Conservation (phyloP, 192 early-diverging fungal genomes). For the Coemansia sp. region DNA sequence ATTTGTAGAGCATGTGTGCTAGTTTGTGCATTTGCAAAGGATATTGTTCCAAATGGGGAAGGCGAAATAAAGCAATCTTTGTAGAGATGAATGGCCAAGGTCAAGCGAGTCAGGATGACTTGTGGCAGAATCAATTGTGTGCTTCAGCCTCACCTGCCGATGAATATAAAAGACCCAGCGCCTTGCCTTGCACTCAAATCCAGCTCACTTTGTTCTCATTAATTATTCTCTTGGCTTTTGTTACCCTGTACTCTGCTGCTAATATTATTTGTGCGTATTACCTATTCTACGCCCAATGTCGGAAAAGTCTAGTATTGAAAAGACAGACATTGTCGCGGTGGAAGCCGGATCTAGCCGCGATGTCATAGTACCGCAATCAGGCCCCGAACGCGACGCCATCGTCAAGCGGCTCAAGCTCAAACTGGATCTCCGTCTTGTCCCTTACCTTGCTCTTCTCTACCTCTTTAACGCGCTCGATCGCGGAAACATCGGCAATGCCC, state of each 20-base stretch:
- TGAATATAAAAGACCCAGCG: not conserved
- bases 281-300: slow-evolving; percentile 5
- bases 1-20: not conserved
- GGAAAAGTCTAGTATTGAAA: slow-evolving; percentile 8
- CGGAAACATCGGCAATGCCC: slow-evolving; percentile 72
- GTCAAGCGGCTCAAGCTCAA: slow-evolving; percentile 53
- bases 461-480: slow-evolving; percentile 72
- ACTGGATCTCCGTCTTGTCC: slow-evolving; percentile 62
- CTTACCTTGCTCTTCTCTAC: slow-evolving; percentile 63
- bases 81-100: no score
- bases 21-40: not conserved
- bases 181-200: not conserved
- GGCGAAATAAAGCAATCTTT: no score
- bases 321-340: not conserved
- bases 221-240: not conserved
- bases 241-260: not conserved
- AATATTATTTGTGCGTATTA: not conserved
- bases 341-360: slow-evolving; percentile 1
- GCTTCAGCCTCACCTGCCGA: not conserved
- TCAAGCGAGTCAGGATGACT: not conserved
- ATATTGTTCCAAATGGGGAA: no score
- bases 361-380: slow-evolving; percentile 33
- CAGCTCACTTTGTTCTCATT: not conserved
- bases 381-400: slow-evolving; percentile 48
- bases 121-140: slow-evolving; percentile 4